Base-by-base conservation (phyloP, 495 filamentous ascomycete species). In the Penicillium alfredii region DNA sequence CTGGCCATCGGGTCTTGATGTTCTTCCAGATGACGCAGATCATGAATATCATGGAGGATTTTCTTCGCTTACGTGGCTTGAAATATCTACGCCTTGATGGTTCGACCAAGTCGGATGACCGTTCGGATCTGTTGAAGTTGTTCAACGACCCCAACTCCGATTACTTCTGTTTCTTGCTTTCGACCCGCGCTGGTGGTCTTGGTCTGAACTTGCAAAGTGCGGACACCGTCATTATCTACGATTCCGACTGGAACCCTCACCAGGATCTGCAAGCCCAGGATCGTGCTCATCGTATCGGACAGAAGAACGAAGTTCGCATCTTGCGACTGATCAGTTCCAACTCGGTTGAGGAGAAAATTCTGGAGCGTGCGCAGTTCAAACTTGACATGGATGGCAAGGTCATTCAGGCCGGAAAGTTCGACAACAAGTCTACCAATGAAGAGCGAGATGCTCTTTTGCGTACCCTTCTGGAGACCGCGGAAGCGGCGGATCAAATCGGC, bases 21-120 rank as follows among this genome's bases (percentile, higher is more conserved):
- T 98, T 98, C 76, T 98, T 98, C 76, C 92, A 98, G 62, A 98
- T 98, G 92, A 98, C 92, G 2, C 87, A 94, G 25, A 98, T 98
- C 54, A 98, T 98, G 92, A 94, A 98, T 60, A 98, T 98, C 58
- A 97, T 98, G 93, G 92, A 98, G 51, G 92, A 98, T 62, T 98
- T 92, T 63, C 69, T 98, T 35, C 84, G 92, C 4, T 78, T 84
- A 39, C 77, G 86, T 29, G 81, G 79, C 17, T 71, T 94, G 45
- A 64, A 78, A 37, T 98, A 95, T 57, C 73, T 98, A 27, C 88
- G 92, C 41, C 74, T 98, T 29, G 92, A 98, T 51, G 92, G 92
- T 60, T 87, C 88, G 4, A 98, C 92, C 12, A 98, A 98, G 58
- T 87, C 92, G 0, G 92, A 98, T 55, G 92, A 98, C 57, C 86